Percentiles rank a stretch among this genome's conserved stretches.
Conservation (phyloP, 1,139 yeast species). For the Candida neerlandica region DNA sequence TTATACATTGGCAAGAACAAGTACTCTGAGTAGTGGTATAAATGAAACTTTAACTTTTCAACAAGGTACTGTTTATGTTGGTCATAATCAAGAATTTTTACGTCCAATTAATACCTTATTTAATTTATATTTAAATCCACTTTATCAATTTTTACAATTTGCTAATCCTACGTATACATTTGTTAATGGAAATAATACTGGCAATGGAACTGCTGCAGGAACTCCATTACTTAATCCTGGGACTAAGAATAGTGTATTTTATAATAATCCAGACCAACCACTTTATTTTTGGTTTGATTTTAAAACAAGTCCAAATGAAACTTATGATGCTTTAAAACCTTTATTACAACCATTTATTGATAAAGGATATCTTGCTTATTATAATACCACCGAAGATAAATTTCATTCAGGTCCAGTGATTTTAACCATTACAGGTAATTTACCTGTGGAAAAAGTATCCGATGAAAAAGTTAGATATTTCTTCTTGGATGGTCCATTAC, state of each 20-base stretch:
- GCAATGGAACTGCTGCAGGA: constrained; percentile 9
- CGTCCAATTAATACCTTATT: constrained; percentile 47
- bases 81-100: constrained; percentile 59
- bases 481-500: constrained; percentile 44
- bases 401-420: constrained; percentile 39
- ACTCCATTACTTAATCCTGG: constrained; percentile 15
- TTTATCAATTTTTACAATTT: constrained; percentile 48
- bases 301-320: constrained; percentile 38
- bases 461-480: constrained; percentile 31
- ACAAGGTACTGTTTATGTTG: constrained; percentile 57
- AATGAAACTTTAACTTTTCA: constrained; percentile 26
- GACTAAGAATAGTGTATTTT: constrained; percentile 36
- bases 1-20: constrained; percentile 27
- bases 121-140: constrained; percentile 55
- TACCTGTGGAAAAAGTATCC: constrained; percentile 34
- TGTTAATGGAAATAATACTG: constrained; percentile 14
- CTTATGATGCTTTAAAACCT: constrained; percentile 33
- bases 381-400: constrained; percentile 27
- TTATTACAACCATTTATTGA: constrained; percentile 36
- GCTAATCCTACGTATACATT: constrained; percentile 37
- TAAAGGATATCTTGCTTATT: constrained; percentile 35
- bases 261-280: constrained; percentile 42
- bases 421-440: constrained; percentile 44
- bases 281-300: constrained; percentile 47
- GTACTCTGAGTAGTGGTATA: constrained; percentile 21